Evolutionary conservation across 129 eudicot species (phyloP).

Genomic region (Oenanthe sinensis): DNA sequence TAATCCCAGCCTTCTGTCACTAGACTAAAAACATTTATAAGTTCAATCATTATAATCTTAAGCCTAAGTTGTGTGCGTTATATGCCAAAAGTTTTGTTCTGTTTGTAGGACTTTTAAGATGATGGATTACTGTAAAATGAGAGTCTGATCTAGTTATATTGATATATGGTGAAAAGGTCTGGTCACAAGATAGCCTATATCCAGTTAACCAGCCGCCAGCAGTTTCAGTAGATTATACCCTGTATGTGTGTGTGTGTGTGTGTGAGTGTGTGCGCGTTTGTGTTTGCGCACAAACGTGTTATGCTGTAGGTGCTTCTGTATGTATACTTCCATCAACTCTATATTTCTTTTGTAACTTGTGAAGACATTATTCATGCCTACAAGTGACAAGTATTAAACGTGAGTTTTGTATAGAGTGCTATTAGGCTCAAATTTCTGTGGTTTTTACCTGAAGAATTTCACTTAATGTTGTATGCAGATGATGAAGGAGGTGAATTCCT

Average conservation of each 20-base stretch:
- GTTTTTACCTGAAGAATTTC: background rate
- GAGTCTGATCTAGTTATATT: background rate
- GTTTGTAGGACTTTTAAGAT: background rate
- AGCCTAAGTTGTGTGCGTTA: background rate
- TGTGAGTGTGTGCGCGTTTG: background rate
- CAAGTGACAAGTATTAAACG: background rate
- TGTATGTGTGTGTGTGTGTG: background rate
- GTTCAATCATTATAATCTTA: background rate
- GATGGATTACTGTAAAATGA: background rate
- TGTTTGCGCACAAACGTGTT: background rate
- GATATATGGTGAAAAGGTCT: background rate
- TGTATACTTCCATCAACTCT: background rate
- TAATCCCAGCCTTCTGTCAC: background rate
- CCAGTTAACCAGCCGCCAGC: background rate
- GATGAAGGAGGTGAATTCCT: constrained; percentile 49
- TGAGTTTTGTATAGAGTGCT: background rate
- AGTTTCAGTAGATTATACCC: background rate
- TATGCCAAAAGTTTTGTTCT: background rate
- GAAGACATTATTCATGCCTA: background rate
- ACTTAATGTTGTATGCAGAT: constrained; percentile 38
- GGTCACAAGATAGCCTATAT: background rate
- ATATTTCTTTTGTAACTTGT: background rate
- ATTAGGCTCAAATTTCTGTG: background rate
- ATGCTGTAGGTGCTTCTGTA: background rate
- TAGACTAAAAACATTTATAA: background rate